These are phyloP conservation scores for Astragalus glycyphyllos DNA, from an alignment of 306 rosid genomes.

Conservation along the genomic window DNA sequence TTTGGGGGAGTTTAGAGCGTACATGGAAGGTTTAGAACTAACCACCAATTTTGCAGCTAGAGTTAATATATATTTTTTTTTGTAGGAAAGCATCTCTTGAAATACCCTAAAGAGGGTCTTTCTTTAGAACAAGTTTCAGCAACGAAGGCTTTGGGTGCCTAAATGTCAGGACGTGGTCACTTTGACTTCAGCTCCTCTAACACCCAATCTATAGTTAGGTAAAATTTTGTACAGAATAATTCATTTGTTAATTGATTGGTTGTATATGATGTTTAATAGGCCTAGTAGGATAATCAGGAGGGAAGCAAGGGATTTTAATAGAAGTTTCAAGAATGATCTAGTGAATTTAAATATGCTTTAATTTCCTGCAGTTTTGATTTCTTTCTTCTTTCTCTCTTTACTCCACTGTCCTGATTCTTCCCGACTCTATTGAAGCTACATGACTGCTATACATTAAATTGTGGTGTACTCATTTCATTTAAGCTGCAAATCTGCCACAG, in stretches of 20 bases:
- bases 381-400: background rate
- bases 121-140: conserved; percentile 37
- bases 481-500: background rate
- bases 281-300: conserved; percentile 45
- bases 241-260: conserved; percentile 75
- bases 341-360: conserved; percentile 38
- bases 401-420: background rate
- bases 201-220: conserved; percentile 50
- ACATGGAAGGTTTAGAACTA: conserved; percentile 45
- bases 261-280: conserved; percentile 53
- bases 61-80: conserved; percentile 32
- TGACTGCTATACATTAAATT: conserved; percentile 16
- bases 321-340: conserved; percentile 34
- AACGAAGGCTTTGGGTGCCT: conserved; percentile 42
- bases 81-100: conserved; percentile 43
- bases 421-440: background rate
- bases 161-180: conserved; percentile 40
- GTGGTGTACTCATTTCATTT: conserved; percentile 5
- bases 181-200: conserved; percentile 48
- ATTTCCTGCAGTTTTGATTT: conserved; percentile 29
- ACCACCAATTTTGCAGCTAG: conserved; percentile 59
- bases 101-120: conserved; percentile 42
- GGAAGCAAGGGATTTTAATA: conserved; percentile 37
- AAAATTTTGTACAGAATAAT: conserved; percentile 64
- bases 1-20: conserved; percentile 32